Evolutionary conservation across 768 basidiomycete genomes (phyloP).

Genomic region (Myochromella boudieri): DNA sequence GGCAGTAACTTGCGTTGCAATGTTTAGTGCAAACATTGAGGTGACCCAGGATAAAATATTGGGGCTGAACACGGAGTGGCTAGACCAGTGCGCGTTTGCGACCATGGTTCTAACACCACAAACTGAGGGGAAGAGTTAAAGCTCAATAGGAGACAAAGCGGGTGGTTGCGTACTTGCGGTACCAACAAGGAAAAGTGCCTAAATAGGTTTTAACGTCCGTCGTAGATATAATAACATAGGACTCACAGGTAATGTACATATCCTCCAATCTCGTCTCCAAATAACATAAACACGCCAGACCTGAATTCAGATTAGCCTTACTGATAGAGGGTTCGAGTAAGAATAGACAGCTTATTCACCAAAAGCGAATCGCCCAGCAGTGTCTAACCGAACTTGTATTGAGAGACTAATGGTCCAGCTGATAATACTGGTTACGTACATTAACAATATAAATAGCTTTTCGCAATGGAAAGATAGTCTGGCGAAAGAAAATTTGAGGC

Average conservation of each 20-base stretch:
- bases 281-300: slow-evolving; percentile 28
- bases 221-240: neutral
- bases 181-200: slow-evolving; percentile 23
- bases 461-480: slow-evolving; percentile 25
- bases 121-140: slow-evolving; percentile 6
- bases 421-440: slow-evolving; percentile 13
- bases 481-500: slow-evolving; percentile 19
- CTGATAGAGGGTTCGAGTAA: neutral
- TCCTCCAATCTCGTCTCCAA: slow-evolving; percentile 23
- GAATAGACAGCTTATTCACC: slow-evolving; percentile 8
- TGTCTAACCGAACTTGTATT: slow-evolving; percentile 14
- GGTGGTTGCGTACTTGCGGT: slow-evolving; percentile 17
- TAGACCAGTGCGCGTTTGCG: slow-evolving; percentile 18
- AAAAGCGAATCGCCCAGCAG: slow-evolving; percentile 24
- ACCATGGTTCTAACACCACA: slow-evolving; percentile 27
- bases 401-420: neutral
- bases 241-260: slow-evolving; percentile 22
- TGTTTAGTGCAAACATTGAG: slow-evolving; percentile 26
- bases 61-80: slow-evolving; percentile 25
- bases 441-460: slow-evolving; percentile 29
- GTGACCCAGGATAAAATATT: slow-evolving; percentile 26
- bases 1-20: slow-evolving; percentile 25
- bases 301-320: slow-evolving; percentile 11
- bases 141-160: neutral
- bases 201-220: neutral